phyloP scores from a whole-genome alignment of 2,329 filamentous ascomycete species.

The Neonectria ditissima region DNA sequence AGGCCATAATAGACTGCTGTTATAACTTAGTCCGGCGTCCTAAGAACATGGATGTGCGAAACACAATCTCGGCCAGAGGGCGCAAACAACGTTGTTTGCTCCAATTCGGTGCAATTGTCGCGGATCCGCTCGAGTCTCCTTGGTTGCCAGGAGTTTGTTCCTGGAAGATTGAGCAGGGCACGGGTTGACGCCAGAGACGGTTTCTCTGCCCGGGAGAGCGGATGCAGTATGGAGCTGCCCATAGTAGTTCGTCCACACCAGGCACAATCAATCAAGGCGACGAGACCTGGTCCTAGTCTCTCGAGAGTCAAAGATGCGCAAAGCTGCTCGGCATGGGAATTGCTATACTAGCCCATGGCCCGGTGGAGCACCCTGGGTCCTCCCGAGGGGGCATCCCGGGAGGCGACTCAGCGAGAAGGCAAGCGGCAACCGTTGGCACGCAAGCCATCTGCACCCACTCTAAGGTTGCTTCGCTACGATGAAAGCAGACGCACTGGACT shows the following conservation, averaged over 20 bases:
- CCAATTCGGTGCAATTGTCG: constrained; percentile 40
- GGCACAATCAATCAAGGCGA: constrained; percentile 29
- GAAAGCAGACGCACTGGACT: constrained; percentile 40
- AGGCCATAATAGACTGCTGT: constrained; percentile 37
- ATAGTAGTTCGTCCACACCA: constrained; percentile 32
- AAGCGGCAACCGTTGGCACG: constrained; percentile 31
- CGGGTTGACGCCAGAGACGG: constrained; percentile 36
- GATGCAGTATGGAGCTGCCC: constrained; percentile 31
- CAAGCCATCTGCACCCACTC: constrained; percentile 36
- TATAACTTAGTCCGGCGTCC: constrained; percentile 42
- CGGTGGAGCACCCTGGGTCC: constrained; percentile 21
- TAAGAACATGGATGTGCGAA: constrained; percentile 46
- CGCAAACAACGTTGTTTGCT: constrained; percentile 37
- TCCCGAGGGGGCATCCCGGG: constrained; percentile 28
- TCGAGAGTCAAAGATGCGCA: constrained; percentile 10
- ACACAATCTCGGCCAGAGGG: constrained; percentile 46
- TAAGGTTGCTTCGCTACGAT: constrained; percentile 37
- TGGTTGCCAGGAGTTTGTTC: constrained; percentile 39
- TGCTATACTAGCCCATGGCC: constrained; percentile 22
- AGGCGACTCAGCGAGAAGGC: constrained; percentile 28
- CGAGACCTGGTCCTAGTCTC: constrained; percentile 31
- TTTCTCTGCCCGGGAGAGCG: constrained; percentile 27
- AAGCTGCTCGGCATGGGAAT: constrained; percentile 19
- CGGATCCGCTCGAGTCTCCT: constrained; percentile 37
- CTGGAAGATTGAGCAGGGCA: constrained; percentile 21